Percentiles rank a stretch among this genome's conserved stretches.
phyloP scores from a whole-genome alignment of 202 grass and related monocot genomes.

The Hordeum pubiflorum region DNA sequence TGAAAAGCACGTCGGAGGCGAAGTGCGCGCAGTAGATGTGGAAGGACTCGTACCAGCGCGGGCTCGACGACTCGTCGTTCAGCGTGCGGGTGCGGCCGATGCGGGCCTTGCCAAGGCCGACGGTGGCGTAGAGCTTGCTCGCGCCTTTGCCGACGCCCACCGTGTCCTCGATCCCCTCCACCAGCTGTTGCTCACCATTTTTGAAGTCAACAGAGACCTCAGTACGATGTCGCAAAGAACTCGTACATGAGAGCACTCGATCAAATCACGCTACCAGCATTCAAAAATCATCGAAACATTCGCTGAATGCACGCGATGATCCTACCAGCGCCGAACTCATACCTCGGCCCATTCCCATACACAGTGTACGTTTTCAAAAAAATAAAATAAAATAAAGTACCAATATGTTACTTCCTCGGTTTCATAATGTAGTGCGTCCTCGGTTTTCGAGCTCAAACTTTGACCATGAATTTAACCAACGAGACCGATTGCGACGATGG shows the following conservation, averaged over 20 bases:
- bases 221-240: neutral
- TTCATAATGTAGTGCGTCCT: too few species aligned
- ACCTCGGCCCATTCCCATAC: too few species aligned
- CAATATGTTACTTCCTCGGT: too few species aligned
- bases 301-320: too few species aligned
- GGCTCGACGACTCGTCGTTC: slow-evolving; percentile 40
- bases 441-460: too few species aligned
- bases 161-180: slow-evolving; percentile 70
- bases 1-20: slow-evolving; percentile 50
- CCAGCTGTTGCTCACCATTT: slow-evolving; percentile 23
- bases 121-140: slow-evolving; percentile 54
- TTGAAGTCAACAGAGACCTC: neutral
- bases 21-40: slow-evolving; percentile 80
- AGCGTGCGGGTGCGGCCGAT: slow-evolving; percentile 63
- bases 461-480: too few species aligned
- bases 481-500: too few species aligned
- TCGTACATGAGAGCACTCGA: neutral
- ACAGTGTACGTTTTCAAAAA: too few species aligned
- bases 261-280: neutral
- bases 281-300: too few species aligned
- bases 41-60: slow-evolving; percentile 63
- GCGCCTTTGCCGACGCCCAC: slow-evolving; percentile 57
- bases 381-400: too few species aligned
- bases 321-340: too few species aligned
- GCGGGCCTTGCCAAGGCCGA: slow-evolving; percentile 48